Percentiles rank a stretch among this genome's conserved stretches.
phyloP scores from a whole-genome alignment of 495 filamentous ascomycete genomes.

The Lasiosphaeria miniovina region DNA sequence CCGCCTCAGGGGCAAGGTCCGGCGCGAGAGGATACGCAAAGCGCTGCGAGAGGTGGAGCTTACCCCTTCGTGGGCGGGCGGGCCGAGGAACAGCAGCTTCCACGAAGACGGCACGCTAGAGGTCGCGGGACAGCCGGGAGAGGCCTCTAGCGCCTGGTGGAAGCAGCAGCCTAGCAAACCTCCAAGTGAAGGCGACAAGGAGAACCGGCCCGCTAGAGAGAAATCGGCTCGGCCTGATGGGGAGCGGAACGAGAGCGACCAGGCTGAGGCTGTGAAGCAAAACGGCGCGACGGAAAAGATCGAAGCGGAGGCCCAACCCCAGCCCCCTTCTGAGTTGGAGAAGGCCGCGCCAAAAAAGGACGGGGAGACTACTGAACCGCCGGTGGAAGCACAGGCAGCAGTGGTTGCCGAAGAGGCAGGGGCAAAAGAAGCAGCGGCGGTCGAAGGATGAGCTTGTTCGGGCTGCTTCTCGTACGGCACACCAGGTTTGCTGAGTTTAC shows the following conservation, averaged over 20 bases:
- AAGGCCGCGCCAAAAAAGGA: background rate
- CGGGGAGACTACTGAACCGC: background rate
- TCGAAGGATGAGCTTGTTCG: background rate
- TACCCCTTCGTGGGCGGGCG: constrained; percentile 24
- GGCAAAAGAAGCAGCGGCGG: background rate
- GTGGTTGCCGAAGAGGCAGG: no score
- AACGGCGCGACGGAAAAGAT: background rate
- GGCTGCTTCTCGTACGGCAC: background rate
- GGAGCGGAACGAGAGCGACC: background rate
- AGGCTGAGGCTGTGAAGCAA: background rate
- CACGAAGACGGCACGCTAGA: constrained; percentile 5
- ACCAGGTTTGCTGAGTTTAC: background rate
- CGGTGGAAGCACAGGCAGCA: no score
- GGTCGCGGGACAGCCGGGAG: constrained; percentile 12
- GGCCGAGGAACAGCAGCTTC: constrained; percentile 10
- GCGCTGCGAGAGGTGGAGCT: constrained; percentile 42
- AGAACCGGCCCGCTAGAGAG: constrained; percentile 30
- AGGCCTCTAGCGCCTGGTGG: constrained; percentile 21
- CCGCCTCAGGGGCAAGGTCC: constrained; percentile 44
- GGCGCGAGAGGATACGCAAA: constrained; percentile 49
- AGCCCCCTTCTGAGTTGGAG: background rate
- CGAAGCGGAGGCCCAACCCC: background rate
- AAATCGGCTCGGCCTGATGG: background rate
- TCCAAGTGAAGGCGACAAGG: constrained; percentile 42
- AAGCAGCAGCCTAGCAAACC: constrained; percentile 17